Base-by-base conservation (phyloP, 345 rosid species). In the Conringia planisiliqua region DNA sequence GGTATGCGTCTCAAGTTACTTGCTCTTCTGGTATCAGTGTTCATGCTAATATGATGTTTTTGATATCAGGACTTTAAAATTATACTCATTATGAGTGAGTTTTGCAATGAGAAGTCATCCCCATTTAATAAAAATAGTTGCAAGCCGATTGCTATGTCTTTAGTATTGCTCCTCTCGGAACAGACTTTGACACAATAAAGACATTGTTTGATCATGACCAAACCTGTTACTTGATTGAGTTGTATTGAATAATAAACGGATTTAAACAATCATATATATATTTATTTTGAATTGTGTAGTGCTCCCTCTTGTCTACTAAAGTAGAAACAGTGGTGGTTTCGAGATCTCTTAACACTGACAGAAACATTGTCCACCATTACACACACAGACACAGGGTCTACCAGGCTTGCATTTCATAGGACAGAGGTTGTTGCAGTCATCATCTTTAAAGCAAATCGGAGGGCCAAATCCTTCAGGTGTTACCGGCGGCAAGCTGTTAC, bases 81-180 rank as follows among this genome's bases (percentile, higher is more conserved):
- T 12, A 30, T 5, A 16, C 56, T 79, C 22, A 68, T 26, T 29
- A 20, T n/a, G 44, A 46, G 14, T 22, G 29, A 61, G 0, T 27
- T 73, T 70, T 82, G 54, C 65, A 55, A 54, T 77, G 46, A 47
- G 61, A 84, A 91, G 98, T 79, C 96, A 91, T 82, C 94, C 98
- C 2, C 72, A 78, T 72, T 89, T 88, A 70, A 71, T 75, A 43
- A 71, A 72, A 72, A 82, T 87, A 72, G 83, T 74, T 71, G 66
- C 82, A 66, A 83, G 88, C 71, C 91, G 97, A 29, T 62, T 79
- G 79, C 72, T 55, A 79, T 82, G 79, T 83, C 54, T 64, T 44
- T 14, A 72, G 80, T 72, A 90, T 91, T 71, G 76, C 80, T 79
- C 78, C 80, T 94, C 52, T 47, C 20, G 26, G 20, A 8, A 47